Evolutionary conservation across 352 stramenopile species (phyloP), one percentile per base, ranked within the genome.

Genomic region (Phytophthora aleatoria): DNA sequence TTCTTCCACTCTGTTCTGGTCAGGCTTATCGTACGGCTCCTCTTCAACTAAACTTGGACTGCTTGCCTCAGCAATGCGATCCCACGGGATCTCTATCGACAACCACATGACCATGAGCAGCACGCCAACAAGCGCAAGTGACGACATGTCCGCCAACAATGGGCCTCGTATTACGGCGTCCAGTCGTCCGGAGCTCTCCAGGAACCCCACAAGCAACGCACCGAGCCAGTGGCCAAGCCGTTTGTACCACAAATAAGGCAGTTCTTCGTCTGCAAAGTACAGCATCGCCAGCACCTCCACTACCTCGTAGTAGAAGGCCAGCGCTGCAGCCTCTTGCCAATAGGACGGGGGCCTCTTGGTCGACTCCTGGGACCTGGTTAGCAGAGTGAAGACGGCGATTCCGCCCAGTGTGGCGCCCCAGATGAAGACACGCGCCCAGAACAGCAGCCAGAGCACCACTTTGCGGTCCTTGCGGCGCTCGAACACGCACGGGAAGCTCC

Each of bases 341-440:
- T 53, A 31, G 0, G 50, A 62, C 8, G 28, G 35, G 47, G 48
- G 35, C 1, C 26, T 36, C 10, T 24, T 35, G 0, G 24, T 20
- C 24, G 35, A 4, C 31, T 50, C 50, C 36, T 50, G 49, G 38
- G 11, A 36, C 16, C 41, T 43, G 13, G 36, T 45, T 26, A 67
- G 12, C 3, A 28, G 6, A 13, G 50, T 53, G 13, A 64, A 66
- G 3, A 66, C 39, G 1, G 65, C 47, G 3, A 67, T 52, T 3
- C 73, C 74, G 39, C 71, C 77, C 36, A 90, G 51, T 2, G 80
- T 77, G 3, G 80, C 67, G 11, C 74, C 79, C 80, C 80, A 89
- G n/a, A 84, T 71, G 62, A 89, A 85, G 38, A 91, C 76, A 8
- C 80, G 78, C 45, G 80, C 68, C 74, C 77, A 86, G 53, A 89